Percentiles rank a stretch among this genome's conserved stretches.
Evolutionary conservation across 2,329 filamentous ascomycete species (phyloP).

Genomic region (Myriosclerotinia scirpicola): DNA sequence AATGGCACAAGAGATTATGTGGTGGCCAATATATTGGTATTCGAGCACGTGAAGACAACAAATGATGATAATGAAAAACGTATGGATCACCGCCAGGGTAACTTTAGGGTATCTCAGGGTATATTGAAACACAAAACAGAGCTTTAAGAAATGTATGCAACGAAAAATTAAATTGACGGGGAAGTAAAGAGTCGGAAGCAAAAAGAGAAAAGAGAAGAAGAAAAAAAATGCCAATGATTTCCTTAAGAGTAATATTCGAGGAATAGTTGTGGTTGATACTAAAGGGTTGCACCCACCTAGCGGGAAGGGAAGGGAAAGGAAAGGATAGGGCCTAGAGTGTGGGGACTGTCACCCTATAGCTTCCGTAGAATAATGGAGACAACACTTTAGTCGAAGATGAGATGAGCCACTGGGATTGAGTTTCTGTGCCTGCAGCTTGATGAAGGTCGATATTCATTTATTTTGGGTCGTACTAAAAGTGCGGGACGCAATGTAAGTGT

Average conservation of each 20-base stretch:
- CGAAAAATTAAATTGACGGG: background rate
- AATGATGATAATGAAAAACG: constrained; percentile 27
- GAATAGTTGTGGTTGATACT: constrained; percentile 20
- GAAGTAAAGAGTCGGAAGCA: constrained; percentile 21
- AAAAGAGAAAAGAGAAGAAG: constrained; percentile 27
- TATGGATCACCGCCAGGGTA: constrained; percentile 36
- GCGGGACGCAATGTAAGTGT: constrained; percentile 20
- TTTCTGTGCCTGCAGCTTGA: constrained; percentile 31
- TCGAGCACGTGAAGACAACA: constrained; percentile 31
- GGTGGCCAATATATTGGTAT: constrained; percentile 32
- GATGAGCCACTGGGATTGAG: constrained; percentile 29
- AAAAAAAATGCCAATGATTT: constrained; percentile 14
- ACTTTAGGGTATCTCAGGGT: constrained; percentile 22
- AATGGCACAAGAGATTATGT: constrained; percentile 29
- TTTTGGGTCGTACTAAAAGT: constrained; percentile 24
- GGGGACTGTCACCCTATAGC: constrained; percentile 32
- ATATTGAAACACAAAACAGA: constrained; percentile 4
- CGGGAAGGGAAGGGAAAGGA: constrained; percentile 20
- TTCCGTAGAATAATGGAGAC: constrained; percentile 32
- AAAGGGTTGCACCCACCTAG: constrained; percentile 21
- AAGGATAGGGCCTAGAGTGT: constrained; percentile 31
- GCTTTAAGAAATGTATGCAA: constrained; percentile 27
- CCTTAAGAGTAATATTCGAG: constrained; percentile 15
- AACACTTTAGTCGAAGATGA: constrained; percentile 28
- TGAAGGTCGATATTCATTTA: constrained; percentile 18